Evolutionary conservation across 441 rosid genomes (phyloP), one percentile per base, ranked within the genome.

Genomic region (Kokia cookei): DNA sequence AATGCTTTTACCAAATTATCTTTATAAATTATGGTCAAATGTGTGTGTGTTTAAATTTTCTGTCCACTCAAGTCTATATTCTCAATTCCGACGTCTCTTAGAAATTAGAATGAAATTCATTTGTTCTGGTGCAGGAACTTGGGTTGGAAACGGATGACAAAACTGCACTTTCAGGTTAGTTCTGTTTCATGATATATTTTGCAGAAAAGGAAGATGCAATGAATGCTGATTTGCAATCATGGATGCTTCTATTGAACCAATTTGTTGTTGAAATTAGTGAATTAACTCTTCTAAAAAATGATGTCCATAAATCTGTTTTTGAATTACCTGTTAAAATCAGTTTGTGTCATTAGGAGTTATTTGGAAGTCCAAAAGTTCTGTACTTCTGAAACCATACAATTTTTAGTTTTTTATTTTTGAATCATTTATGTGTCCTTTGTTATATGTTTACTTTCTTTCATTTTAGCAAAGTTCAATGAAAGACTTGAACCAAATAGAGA

Each of bases 71-170:
- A 7, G 40, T 50, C 14, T 10, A 57, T 70, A 51, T 24, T 60
- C 51, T 48, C 27, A 63, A 27, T 76, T 76, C 69, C 13, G 37
- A 17, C 45, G 29, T 40, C 61, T 24, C 48, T 61, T 51, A 51
- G 47, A 69, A 51, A 74, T 53, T 73, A 53, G 42, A 71, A 19
- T 77, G 29, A 60, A 62, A 80, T 58, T 79, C 15, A 61, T 51
- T 71, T 84, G 48, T 76, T 26, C 45, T 73, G 37, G 42, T 78
- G 77, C 86, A 95, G 98, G 97, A 93, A 77, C 92, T 93, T 77
- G 98, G 97, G 17, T 75, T 86, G 86, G 98, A 90, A 89, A 88
- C 97, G 42, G 95, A 91, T 82, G 90, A 87, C 85, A 93, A 92
- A 85, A 88, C 94, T 50, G 89, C 93, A 27, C 91, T 93, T 74